Percentiles rank a stretch among this genome's conserved stretches.
phyloP scores from a whole-genome alignment of 768 basidiomycete genomes.

The Infundibulicybe gibba region DNA sequence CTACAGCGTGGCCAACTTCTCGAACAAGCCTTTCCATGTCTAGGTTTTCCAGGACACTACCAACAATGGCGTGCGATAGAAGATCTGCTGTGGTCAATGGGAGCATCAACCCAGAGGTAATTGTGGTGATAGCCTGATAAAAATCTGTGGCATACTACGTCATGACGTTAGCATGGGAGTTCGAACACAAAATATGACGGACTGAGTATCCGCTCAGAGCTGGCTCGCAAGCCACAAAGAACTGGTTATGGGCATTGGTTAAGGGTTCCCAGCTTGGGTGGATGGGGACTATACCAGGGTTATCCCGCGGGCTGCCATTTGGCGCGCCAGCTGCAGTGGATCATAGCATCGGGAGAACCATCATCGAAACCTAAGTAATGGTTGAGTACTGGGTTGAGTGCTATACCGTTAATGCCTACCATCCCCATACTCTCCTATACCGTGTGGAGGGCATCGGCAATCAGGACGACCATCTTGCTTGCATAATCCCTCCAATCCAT shows the following conservation, averaged over 20 bases:
- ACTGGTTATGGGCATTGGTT: conserved; percentile 41
- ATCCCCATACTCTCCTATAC: conserved; percentile 96
- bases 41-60: conserved; percentile 93
- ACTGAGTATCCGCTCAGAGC: conserved; percentile 91
- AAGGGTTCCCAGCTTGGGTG: no score
- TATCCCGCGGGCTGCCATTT: conserved; percentile 89
- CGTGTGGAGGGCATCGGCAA: conserved; percentile 97
- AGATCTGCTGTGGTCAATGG: conserved; percentile 94
- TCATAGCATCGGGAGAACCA: conserved; percentile 92
- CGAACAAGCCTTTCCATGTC: conserved; percentile 97
- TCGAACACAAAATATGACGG: conserved; percentile 22
- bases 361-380: conserved; percentile 74
- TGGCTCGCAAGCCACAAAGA: conserved; percentile 99
- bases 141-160: conserved; percentile 86
- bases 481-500: conserved; percentile 90
- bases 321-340: conserved; percentile 80
- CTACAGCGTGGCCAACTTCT: conserved; percentile 93
- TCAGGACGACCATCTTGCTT: conserved; percentile 94
- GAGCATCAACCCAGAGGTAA: conserved; percentile 95
- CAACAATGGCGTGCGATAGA: conserved; percentile 93
- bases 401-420: conserved; percentile 39
- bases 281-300: conserved; percentile 53
- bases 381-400: conserved; percentile 6
- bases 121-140: conserved; percentile 87
- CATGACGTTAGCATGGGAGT: background rate